Base-by-base conservation (phyloP, 2,329 filamentous ascomycete species). In the Penicillium sp. region DNA sequence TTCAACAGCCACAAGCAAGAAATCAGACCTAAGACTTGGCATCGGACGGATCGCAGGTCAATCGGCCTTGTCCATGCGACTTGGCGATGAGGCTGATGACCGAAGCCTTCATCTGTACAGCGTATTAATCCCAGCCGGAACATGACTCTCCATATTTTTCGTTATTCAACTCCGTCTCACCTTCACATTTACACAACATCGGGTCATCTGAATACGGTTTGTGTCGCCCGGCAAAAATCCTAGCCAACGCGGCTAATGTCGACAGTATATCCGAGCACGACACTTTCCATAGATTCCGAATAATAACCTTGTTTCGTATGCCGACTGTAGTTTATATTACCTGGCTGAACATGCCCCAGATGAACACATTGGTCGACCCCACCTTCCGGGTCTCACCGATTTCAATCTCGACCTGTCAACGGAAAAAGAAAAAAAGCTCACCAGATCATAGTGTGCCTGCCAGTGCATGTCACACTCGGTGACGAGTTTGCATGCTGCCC, bases 391-490 rank as follows among this genome's bases (percentile, higher is more conserved):
- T 59, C 46, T 54, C 45, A 49, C 46, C 14, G 16, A 55, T 56
- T 56, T 6, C 28, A 51, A 53, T 53, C 34, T 44, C 22, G 32
- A 26, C 42, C 41, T 26, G 35, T 37, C 39, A 40, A 52, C 51
- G 3, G 8, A 34, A 34, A 34, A 38, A 50, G 6, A 10, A 38
- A 16, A 38, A 44, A 48, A 40, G 37, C 35, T 38, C 42, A 39
- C 46, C 38, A 46, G 51, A 53, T 56, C 44, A 47, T 45, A 44
- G 34, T 40, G 52, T 56, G 52, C 52, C 53, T 56, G 47, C 52
- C 47, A 45, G 38, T 31, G 37, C 43, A n/a, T 35, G 51, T 59
- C 51, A 57, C 53, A 57, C 55, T 40, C 50, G 51, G 44, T 35
- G 48, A 46, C 44, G 31, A 28, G 35, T 56, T 56, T 49, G 28